These are phyloP conservation scores for Rhodotorula glutinis DNA, from an alignment of 1,284 basidiomycete genomes.

Conservation along the genomic window DNA sequence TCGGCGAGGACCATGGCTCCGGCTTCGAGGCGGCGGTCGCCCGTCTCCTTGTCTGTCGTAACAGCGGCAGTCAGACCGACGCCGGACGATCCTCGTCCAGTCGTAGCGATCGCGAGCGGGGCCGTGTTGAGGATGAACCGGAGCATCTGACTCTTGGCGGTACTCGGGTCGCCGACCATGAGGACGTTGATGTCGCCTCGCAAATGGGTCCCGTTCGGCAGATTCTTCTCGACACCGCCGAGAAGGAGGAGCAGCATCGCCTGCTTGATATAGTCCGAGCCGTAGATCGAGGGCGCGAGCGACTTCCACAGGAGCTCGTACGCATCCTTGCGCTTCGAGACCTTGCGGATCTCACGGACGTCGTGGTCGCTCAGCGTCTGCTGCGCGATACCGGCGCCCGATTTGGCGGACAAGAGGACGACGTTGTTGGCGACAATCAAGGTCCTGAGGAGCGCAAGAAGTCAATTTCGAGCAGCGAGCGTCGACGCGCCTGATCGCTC, in stretches of 20 bases:
- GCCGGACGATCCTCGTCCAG: slow-evolving; percentile 93
- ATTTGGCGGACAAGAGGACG: slow-evolving; percentile 93
- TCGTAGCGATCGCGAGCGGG: slow-evolving; percentile 95
- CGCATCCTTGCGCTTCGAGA: slow-evolving; percentile 79
- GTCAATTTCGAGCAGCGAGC: not conserved
- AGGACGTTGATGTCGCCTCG: slow-evolving; percentile 99
- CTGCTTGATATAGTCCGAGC: slow-evolving; percentile 92
- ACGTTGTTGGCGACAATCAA: slow-evolving; percentile 93
- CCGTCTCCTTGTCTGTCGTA: slow-evolving; percentile 94
- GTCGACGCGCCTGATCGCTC: slow-evolving; percentile 47
- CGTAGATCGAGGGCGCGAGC: slow-evolving; percentile 95
- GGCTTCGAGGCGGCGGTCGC: slow-evolving; percentile 91
- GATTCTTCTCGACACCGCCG: slow-evolving; percentile 95
- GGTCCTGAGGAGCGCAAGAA: slow-evolving; percentile 58
- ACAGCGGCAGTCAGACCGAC: slow-evolving; percentile 99
- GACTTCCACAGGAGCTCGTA: slow-evolving; percentile 88
- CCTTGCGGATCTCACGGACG: slow-evolving; percentile 94
- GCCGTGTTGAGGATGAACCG: slow-evolving; percentile 96
- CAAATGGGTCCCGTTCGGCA: slow-evolving; percentile 96
- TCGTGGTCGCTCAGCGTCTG: slow-evolving; percentile 89
- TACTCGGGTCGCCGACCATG: slow-evolving; percentile 98
- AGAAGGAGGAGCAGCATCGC: slow-evolving; percentile 89
- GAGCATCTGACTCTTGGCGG: slow-evolving; percentile 94
- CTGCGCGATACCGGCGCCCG: slow-evolving; percentile 84
- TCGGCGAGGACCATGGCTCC: slow-evolving; percentile 99